These are phyloP conservation scores for Rhytidhysteron rufulum DNA, from an alignment of 2,329 filamentous ascomycete genomes.

Conservation along the genomic window DNA sequence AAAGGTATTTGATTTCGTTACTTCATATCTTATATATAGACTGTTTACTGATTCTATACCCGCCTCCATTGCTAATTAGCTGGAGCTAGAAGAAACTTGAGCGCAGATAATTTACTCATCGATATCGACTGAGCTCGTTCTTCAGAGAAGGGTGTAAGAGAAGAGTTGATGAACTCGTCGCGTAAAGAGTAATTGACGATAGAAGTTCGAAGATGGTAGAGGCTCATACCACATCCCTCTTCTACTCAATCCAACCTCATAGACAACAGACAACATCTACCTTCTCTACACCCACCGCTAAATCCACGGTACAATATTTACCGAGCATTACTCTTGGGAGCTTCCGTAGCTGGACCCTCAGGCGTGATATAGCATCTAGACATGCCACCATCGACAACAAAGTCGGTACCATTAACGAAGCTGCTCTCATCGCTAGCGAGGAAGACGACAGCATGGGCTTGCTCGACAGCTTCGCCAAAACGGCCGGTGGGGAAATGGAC, in stretches of 20 bases:
- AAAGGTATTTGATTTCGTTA: too few species aligned
- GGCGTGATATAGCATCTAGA: constrained; percentile 77
- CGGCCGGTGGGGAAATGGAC: constrained; percentile 85
- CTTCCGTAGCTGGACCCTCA: constrained; percentile 52
- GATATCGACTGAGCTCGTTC: too few species aligned
- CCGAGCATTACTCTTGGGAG: constrained; percentile 49
- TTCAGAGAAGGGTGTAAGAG: background rate
- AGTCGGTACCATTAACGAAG: constrained; percentile 88
- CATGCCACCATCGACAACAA: constrained; percentile 95
- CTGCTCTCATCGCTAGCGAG: constrained; percentile 82
- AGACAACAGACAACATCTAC: background rate
- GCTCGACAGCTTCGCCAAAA: constrained; percentile 91
- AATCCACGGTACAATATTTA: constrained; percentile 3
- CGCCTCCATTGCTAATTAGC: too few species aligned
- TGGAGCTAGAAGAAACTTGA: too few species aligned
- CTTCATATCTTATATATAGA: too few species aligned
- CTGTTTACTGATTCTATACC: too few species aligned
- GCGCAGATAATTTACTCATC: too few species aligned
- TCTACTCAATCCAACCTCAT: background rate
- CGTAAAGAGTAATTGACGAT: background rate
- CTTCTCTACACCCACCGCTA: background rate
- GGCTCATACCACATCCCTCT: background rate
- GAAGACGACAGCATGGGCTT: constrained; percentile 85
- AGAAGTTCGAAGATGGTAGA: background rate
- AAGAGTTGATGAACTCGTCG: background rate